Conservation (phyloP, 257 asterid species). For the Scutellaria barbata region DNA sequence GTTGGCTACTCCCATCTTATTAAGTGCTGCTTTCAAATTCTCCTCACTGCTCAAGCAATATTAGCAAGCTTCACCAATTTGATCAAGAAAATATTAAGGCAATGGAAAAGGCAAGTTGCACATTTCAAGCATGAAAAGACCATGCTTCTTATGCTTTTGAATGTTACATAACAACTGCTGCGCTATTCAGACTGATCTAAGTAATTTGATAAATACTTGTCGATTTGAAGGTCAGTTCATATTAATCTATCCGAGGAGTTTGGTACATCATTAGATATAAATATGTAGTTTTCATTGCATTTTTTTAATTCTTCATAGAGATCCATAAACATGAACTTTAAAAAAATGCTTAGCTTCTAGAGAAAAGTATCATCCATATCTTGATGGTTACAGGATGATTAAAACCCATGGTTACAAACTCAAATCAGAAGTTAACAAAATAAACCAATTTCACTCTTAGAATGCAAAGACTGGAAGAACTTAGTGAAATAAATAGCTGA, state of each 20-base stretch:
- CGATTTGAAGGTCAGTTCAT: neutral
- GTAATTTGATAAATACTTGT: neutral
- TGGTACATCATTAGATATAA: neutral
- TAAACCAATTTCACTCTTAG: neutral
- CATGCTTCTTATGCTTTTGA: neutral
- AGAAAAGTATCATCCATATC: neutral
- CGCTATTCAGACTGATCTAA: slow-evolving; percentile 19
- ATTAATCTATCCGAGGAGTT: neutral
- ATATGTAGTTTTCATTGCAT: neutral
- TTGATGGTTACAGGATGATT: slow-evolving; percentile 8
- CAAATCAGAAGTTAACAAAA: slow-evolving; percentile 23
- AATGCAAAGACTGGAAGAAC: slow-evolving; percentile 13
- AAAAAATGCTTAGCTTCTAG: slow-evolving; percentile 6
- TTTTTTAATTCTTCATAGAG: neutral
- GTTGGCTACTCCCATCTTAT: slow-evolving; percentile 78
- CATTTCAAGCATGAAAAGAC: slow-evolving; percentile 8
- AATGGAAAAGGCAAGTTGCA: slow-evolving; percentile 17
- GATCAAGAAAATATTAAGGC: slow-evolving; percentile 25
- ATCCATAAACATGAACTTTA: neutral
- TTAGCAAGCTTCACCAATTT: slow-evolving; percentile 22
- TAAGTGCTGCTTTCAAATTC: slow-evolving; percentile 87
- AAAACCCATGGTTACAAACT: slow-evolving; percentile 1
- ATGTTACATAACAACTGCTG: slow-evolving; percentile 12
- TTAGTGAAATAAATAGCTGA: neutral
- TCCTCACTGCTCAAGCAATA: slow-evolving; percentile 72